These are phyloP conservation scores for Diutina mesorugosa DNA, from an alignment of 1,139 yeast genomes.

Conservation along the genomic window DNA sequence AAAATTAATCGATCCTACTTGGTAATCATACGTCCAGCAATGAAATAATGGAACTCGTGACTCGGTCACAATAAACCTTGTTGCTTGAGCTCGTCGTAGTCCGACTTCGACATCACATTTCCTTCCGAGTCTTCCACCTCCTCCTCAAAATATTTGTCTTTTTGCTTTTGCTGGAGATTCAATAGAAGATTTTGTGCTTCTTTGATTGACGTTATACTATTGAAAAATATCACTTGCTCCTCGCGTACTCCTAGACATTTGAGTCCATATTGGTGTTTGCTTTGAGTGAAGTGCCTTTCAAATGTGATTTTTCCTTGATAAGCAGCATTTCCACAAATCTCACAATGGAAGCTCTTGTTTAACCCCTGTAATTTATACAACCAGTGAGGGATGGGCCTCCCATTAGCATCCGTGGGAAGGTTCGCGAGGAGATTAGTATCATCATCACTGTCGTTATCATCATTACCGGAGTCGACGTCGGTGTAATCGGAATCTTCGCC, in stretches of 20 bases:
- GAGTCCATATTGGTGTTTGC: conserved; percentile 64
- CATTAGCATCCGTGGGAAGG: conserved; percentile 78
- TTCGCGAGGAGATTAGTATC: conserved; percentile 16
- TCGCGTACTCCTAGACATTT: conserved; percentile 59
- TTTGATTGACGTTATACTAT: conserved; percentile 50
- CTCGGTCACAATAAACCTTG: conserved; percentile 52
- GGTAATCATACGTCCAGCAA: no score
- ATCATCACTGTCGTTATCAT: conserved; percentile 16
- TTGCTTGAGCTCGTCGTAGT: conserved; percentile 69
- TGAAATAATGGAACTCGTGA: no score
- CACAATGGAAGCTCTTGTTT: conserved; percentile 63
- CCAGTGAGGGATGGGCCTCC: conserved; percentile 91
- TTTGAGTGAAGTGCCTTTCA: conserved; percentile 59
- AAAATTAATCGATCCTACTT: no score
- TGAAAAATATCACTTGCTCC: conserved; percentile 30
- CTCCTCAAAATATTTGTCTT: conserved; percentile 37
- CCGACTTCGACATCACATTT: conserved; percentile 77
- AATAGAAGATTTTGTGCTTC: conserved; percentile 59
- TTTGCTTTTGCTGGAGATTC: conserved; percentile 23
- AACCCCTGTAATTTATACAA: conserved; percentile 81
- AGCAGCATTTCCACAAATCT: conserved; percentile 67
- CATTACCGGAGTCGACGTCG: conserved; percentile 11
- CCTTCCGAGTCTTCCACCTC: conserved; percentile 92
- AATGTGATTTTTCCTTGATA: conserved; percentile 68
- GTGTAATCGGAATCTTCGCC: conserved; percentile 27